Percentiles rank a stretch among this genome's conserved stretches.
These are phyloP conservation scores for Aureobasidium pullulans DNA, from an alignment of 2,329 filamentous ascomycete species.

Conservation along the genomic window DNA sequence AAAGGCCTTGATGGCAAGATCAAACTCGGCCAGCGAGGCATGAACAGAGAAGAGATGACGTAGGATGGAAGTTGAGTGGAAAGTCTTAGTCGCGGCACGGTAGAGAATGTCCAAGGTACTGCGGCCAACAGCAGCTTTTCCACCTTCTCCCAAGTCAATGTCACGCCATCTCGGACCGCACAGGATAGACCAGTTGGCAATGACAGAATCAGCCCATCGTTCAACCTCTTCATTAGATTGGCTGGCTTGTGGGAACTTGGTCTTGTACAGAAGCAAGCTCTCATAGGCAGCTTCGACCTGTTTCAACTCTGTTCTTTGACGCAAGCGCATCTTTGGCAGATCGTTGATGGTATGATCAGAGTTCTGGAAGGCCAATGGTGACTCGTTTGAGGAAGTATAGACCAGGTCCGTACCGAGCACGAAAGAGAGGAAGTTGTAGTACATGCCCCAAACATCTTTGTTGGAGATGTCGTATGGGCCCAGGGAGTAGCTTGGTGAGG, in stretches of 20 bases:
- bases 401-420: conserved; percentile 61
- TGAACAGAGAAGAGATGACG: conserved; percentile 84
- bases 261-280: conserved; percentile 66
- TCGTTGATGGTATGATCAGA: conserved; percentile 17
- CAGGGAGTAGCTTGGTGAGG: conserved; percentile 30
- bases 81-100: conserved; percentile 83
- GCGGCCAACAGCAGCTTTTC: conserved; percentile 65
- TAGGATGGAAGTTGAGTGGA: conserved; percentile 85
- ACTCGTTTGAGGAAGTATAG: conserved; percentile 32
- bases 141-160: conserved; percentile 71
- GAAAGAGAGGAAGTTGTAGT: conserved; percentile 72
- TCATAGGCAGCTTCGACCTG: conserved; percentile 75
- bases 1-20: conserved; percentile 82
- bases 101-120: conserved; percentile 81
- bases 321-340: conserved; percentile 26
- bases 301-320: conserved; percentile 68
- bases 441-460: conserved; percentile 72
- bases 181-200: conserved; percentile 77
- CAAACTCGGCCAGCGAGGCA: conserved; percentile 80
- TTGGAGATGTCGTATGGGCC: conserved; percentile 38
- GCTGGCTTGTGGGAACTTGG: conserved; percentile 75
- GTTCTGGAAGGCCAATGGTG: conserved; percentile 20
- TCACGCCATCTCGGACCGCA: conserved; percentile 76
- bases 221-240: conserved; percentile 75
- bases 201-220: conserved; percentile 68